Evolutionary conservation across 2,329 filamentous ascomycete species (phyloP), one percentile per base, ranked within the genome.

Genomic region (Colletotrichum tamarilloi): DNA sequence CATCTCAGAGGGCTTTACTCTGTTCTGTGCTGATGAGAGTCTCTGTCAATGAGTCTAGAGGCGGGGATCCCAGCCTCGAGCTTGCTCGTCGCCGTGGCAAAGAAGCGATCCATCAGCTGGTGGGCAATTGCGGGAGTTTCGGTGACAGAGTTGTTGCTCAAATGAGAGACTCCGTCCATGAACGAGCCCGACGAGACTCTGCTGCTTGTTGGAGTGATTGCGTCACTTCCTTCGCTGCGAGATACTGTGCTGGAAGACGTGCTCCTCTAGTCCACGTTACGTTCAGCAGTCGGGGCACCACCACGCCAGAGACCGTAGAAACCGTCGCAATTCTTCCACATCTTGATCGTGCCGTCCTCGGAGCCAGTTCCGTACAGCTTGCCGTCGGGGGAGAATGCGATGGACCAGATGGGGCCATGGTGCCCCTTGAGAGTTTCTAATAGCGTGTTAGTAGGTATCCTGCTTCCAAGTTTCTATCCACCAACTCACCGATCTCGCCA

Each of bases 331-430:
- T 92, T 92, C 84, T 92, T 92, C 91, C 91, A 92, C 86, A 99
- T 87, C 85, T 99, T 99, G 82, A 99, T 97, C 0, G 97, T 99
- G 53, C 97, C 97, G 79, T 99, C 97, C 81, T 99, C 97, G 62
- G 95, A 98, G 35, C 94, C 97, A 1, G 97, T 99, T 1, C 95
- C 97, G 80, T 98, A 99, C 8, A 99, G 86, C 81, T 97, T 98
- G 59, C 95, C 95, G 79, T 99, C 97, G 0, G 97, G 97, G 0
- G 95, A 97, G 83, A 98, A 99, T 69, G 93, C 93, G 73, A 97
- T 92, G 6, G 95, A 98, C 97, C 97, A 99, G 75, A 99, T 97
- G 1, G 96, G 96, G 1, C 97, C 97, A 79, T 99, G 97, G 78
- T 99, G 97, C 28, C 97, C 97, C 84, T 98, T 98, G 85, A 97